Percentiles rank a stretch among this genome's conserved stretches.
Evolutionary conservation across 75 land plant species (phyloP).

Genomic region (Sequoia sempervirens): DNA sequence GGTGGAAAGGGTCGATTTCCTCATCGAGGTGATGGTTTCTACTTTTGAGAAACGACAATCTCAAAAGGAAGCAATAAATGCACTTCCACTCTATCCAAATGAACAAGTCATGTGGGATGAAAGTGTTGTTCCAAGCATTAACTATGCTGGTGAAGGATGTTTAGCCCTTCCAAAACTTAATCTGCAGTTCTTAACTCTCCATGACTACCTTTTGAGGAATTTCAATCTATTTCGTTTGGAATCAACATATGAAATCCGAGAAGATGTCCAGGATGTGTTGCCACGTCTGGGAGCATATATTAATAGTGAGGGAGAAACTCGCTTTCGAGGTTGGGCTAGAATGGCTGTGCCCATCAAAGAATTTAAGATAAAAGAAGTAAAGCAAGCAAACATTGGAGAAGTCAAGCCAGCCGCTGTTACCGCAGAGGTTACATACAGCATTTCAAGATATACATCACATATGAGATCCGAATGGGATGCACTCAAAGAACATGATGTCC

Average conservation of each 20-base stretch:
- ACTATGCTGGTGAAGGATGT: constrained; percentile 96
- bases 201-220: constrained; percentile 93
- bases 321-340: constrained; percentile 96
- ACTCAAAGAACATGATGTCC: constrained; percentile 98
- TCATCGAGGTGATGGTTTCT: constrained; percentile 81
- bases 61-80: constrained; percentile 95
- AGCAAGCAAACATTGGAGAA: constrained; percentile 98
- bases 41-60: constrained; percentile 93
- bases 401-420: constrained; percentile 87
- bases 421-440: constrained; percentile 70
- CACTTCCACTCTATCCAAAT: constrained; percentile 94
- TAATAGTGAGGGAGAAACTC: constrained; percentile 84
- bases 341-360: constrained; percentile 91
- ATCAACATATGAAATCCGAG: constrained; percentile 97
- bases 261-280: constrained; percentile 92
- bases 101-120: constrained; percentile 99
- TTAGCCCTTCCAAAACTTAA: constrained; percentile 96
- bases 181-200: constrained; percentile 93
- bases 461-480: constrained; percentile 96
- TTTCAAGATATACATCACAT: constrained; percentile 60
- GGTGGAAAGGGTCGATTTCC: constrained; percentile 67
- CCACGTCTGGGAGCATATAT: constrained; percentile 87
- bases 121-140: constrained; percentile 94
- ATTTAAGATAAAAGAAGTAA: constrained; percentile 83
- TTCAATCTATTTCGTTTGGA: constrained; percentile 95